Conservation (phyloP, 805 yeast species). For the Grigorovia transvaalensis region DNA sequence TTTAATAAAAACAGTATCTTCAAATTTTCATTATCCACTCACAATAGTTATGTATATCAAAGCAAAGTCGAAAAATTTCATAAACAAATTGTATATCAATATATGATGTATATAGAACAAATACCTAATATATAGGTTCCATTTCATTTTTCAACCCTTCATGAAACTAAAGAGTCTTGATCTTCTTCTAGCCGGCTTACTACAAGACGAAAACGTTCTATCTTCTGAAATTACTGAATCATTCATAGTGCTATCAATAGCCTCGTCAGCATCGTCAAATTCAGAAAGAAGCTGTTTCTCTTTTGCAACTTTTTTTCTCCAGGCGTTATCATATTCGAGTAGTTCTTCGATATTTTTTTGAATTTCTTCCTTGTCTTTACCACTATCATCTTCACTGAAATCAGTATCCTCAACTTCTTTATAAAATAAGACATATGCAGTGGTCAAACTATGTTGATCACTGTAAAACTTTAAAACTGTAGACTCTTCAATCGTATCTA, state of each 20-base stretch:
- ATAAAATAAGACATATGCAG: slow-evolving; percentile 84
- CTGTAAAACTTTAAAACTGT: slow-evolving; percentile 83
- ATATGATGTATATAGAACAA: too few species aligned
- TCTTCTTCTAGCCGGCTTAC: not conserved
- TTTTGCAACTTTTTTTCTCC: slow-evolving; percentile 3
- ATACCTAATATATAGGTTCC: too few species aligned
- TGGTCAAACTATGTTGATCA: slow-evolving; percentile 73
- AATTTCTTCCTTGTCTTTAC: not conserved
- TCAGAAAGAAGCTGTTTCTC: not conserved
- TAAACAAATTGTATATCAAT: too few species aligned
- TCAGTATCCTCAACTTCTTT: slow-evolving; percentile 35
- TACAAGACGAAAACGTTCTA: not conserved
- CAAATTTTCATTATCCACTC: too few species aligned
- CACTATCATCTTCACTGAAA: not conserved
- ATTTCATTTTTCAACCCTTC: not conserved
- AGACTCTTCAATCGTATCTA: slow-evolving; percentile 72
- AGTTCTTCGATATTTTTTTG: slow-evolving; percentile 17
- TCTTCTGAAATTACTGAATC: not conserved
- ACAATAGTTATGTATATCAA: too few species aligned
- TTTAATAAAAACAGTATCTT: too few species aligned
- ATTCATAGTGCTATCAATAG: not conserved
- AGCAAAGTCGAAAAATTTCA: too few species aligned
- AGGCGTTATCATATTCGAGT: slow-evolving; percentile 15
- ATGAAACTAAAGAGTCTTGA: slow-evolving; percentile 6
- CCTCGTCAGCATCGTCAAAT: not conserved